Percentiles rank a stretch among this genome's conserved stretches.
phyloP scores from a whole-genome alignment of 2,329 filamentous ascomycete genomes.

The Sporothrix pallida region DNA sequence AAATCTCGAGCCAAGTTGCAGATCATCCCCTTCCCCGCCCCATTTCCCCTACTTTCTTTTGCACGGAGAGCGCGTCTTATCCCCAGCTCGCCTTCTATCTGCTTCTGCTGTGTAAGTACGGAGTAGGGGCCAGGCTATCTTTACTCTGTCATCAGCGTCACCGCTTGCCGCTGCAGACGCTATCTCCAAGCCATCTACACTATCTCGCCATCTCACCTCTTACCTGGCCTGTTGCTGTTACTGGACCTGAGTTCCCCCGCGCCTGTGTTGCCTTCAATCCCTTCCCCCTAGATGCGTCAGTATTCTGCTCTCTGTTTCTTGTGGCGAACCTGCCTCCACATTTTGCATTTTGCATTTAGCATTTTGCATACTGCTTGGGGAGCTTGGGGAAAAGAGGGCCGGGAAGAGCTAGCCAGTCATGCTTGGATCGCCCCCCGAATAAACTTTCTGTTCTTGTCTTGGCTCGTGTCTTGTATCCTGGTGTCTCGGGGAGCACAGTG shows the following conservation, averaged over 20 bases:
- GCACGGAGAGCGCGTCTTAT: not conserved
- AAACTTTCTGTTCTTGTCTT: not conserved
- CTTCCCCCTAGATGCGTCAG: slow-evolving; percentile 15
- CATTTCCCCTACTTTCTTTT: not conserved
- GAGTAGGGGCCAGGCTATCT: not conserved
- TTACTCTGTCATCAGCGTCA: not conserved
- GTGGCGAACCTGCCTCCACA: slow-evolving; percentile 2
- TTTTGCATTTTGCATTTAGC: not conserved
- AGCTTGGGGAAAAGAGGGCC: too few relatives aligned
- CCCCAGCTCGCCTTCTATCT: not conserved
- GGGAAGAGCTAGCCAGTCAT: slow-evolving; percentile 8
- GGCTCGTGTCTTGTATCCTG: slow-evolving; percentile 5
- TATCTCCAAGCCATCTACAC: not conserved
- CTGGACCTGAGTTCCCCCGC: not conserved
- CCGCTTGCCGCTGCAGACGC: slow-evolving; percentile 18
- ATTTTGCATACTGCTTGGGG: too few relatives aligned
- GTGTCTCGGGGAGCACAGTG: slow-evolving; percentile 7
- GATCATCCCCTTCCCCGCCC: slow-evolving; percentile 14
- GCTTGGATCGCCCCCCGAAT: not conserved
- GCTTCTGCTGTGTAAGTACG: not conserved
- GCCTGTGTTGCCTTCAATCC: not conserved
- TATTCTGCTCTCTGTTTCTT: not conserved
- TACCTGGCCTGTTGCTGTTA: too few relatives aligned
- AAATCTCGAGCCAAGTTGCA: not conserved
- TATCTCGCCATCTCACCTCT: not conserved